A percentile compares a stretch with the other conserved stretches of the same genome.
These are phyloP conservation scores for Penicillium sclerotigenum DNA, from an alignment of 2,329 filamentous ascomycete species.

Conservation along the genomic window DNA sequence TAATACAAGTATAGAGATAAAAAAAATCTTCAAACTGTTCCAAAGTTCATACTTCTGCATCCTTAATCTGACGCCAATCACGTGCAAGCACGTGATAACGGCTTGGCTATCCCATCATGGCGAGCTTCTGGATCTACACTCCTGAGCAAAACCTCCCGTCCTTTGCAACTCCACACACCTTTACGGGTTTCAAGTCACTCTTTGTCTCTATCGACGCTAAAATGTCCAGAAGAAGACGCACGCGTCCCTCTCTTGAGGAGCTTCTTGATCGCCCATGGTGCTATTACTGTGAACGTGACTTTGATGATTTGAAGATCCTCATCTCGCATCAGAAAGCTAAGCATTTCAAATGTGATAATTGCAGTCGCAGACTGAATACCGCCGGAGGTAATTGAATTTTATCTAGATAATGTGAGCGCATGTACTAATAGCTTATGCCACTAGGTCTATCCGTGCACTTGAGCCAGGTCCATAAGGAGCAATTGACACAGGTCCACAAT, in stretches of 20 bases:
- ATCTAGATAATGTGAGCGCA: background rate
- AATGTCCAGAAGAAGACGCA: slow-evolving; percentile 90
- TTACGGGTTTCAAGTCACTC: background rate
- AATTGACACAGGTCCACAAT: slow-evolving; percentile 82
- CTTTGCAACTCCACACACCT: background rate
- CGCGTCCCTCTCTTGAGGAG: slow-evolving; percentile 83
- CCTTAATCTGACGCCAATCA: background rate
- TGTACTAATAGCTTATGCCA: slow-evolving; percentile 4
- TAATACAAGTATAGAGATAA: background rate
- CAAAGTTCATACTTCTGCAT: background rate
- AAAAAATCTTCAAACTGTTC: background rate
- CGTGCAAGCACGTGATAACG: background rate
- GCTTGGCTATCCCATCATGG: background rate
- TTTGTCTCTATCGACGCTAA: slow-evolving; percentile 21
- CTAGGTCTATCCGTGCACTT: slow-evolving; percentile 90
- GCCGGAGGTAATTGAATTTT: slow-evolving; percentile 70
- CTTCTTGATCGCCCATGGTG: slow-evolving; percentile 87
- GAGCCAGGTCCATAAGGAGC: slow-evolving; percentile 98
- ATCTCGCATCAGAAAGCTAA: slow-evolving; percentile 99
- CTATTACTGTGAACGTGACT: slow-evolving; percentile 99
- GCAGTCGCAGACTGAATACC: slow-evolving; percentile 83
- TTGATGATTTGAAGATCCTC: slow-evolving; percentile 93
- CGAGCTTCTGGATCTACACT: background rate
- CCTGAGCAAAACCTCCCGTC: background rate
- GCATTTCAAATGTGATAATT: slow-evolving; percentile 96